These are phyloP conservation scores for Hemisphaericaspora xylanilytica DNA, from an alignment of 1,139 yeast species.

Conservation along the genomic window DNA sequence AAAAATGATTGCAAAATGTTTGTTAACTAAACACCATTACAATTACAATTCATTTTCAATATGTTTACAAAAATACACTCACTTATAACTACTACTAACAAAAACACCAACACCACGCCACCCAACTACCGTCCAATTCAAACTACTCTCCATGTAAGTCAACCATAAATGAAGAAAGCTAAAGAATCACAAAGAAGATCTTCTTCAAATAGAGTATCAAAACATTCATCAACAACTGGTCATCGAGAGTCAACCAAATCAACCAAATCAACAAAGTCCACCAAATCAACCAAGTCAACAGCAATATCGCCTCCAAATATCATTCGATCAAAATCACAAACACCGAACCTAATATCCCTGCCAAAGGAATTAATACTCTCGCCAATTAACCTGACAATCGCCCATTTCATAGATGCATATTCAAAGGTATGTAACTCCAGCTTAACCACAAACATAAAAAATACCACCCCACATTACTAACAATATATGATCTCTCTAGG, in stretches of 20 bases:
- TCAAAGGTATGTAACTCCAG: constrained; percentile 31
- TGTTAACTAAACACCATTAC: too few relatives aligned
- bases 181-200: constrained; percentile 1
- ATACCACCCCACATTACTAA: too few relatives aligned
- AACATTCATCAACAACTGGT: neutral
- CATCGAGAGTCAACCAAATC: neutral
- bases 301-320: neutral
- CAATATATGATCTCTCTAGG: constrained; percentile 27
- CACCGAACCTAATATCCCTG: constrained; percentile 18
- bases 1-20: constrained; percentile 1
- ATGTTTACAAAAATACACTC: too few relatives aligned
- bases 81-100: too few relatives aligned
- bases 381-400: constrained; percentile 46
- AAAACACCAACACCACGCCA: too few relatives aligned
- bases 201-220: neutral
- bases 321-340: neutral
- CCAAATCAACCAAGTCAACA: neutral
- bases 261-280: too few relatives aligned
- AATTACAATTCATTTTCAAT: too few relatives aligned
- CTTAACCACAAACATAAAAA: neutral
- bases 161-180: constrained; percentile 4
- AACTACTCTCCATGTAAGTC: too few relatives aligned
- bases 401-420: constrained; percentile 62
- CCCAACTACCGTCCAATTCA: too few relatives aligned
- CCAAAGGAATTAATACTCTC: constrained; percentile 20